Evolutionary conservation across 75 land plant genomes (phyloP).

Genomic region (Picea sitchensis): DNA sequence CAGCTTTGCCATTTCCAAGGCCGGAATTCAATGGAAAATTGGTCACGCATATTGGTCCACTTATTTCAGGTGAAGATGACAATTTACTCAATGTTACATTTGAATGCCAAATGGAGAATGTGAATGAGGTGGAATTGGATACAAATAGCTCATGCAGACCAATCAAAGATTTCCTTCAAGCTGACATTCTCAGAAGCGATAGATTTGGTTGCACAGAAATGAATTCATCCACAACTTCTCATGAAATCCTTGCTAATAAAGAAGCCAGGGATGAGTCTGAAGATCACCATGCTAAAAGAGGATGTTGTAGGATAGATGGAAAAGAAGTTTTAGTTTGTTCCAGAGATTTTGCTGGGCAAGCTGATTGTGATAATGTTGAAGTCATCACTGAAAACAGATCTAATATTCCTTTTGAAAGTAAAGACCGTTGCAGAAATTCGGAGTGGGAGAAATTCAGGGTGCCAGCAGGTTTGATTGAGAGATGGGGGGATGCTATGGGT

Average conservation of each 20-base stretch:
- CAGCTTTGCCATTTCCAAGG: slow-evolving; percentile 50
- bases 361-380: background rate
- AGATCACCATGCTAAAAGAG: background rate
- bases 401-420: background rate
- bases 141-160: slow-evolving; percentile 33
- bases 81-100: background rate
- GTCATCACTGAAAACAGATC: background rate
- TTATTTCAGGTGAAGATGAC: slow-evolving; percentile 19
- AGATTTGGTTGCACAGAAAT: background rate
- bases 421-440: background rate
- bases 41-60: slow-evolving; percentile 34
- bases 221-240: background rate
- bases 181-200: background rate
- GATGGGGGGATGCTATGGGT: slow-evolving; percentile 97
- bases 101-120: background rate
- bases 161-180: slow-evolving; percentile 49
- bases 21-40: slow-evolving; percentile 47
- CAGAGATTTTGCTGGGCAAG: background rate
- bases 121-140: slow-evolving; percentile 14
- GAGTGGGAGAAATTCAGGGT: slow-evolving; percentile 38
- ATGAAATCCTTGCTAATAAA: background rate
- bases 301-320: background rate
- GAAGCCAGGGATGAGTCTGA: background rate
- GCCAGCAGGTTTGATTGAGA: slow-evolving; percentile 65
- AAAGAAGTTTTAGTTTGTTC: background rate